Conservation (phyloP, 352 stramenopile species). For the Pythium volutum region DNA sequence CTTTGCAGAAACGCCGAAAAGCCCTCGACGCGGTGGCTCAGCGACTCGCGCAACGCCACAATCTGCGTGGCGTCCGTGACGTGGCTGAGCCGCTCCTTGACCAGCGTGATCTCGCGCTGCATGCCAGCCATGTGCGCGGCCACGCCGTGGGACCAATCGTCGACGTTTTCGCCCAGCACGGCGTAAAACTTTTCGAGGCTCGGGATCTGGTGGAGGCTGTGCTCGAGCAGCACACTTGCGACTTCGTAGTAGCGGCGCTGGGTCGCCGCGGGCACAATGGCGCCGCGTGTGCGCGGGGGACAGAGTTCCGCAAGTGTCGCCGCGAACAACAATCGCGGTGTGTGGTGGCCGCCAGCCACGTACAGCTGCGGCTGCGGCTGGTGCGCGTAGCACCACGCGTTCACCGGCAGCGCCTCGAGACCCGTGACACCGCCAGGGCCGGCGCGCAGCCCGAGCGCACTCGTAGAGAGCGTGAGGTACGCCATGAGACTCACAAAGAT, state of each 20-base stretch:
- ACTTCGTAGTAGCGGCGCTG: slow-evolving; percentile 70
- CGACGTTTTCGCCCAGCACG: slow-evolving; percentile 69
- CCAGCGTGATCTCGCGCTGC: slow-evolving; percentile 49
- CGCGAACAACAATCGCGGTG: slow-evolving; percentile 42
- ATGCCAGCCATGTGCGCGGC: slow-evolving; percentile 67
- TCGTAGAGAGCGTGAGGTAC: slow-evolving; percentile 62
- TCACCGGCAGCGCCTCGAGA: slow-evolving; percentile 29
- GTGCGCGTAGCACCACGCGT: slow-evolving; percentile 21
- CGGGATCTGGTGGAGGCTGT: slow-evolving; percentile 82
- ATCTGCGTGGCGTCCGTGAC: slow-evolving; percentile 56
- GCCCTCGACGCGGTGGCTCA: slow-evolving; percentile 55
- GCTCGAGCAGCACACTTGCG: slow-evolving; percentile 74
- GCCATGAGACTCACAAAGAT: slow-evolving; percentile 81
- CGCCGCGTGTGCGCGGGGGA: slow-evolving; percentile 23
- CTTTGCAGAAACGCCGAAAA: slow-evolving; percentile 71
- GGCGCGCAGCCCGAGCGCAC: slow-evolving; percentile 31
- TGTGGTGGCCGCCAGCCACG: slow-evolving; percentile 48
- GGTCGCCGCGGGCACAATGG: slow-evolving; percentile 27
- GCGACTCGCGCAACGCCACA: slow-evolving; percentile 47
- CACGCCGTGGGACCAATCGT: slow-evolving; percentile 62
- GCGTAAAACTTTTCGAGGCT: slow-evolving; percentile 78
- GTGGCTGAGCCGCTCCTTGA: slow-evolving; percentile 50
- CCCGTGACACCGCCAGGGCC: not conserved
- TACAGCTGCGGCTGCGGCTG: slow-evolving; percentile 24
- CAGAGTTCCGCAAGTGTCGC: slow-evolving; percentile 42